phyloP scores from a whole-genome alignment of 2,329 filamentous ascomycete genomes.

The Pseudogymnoascus sp. region DNA sequence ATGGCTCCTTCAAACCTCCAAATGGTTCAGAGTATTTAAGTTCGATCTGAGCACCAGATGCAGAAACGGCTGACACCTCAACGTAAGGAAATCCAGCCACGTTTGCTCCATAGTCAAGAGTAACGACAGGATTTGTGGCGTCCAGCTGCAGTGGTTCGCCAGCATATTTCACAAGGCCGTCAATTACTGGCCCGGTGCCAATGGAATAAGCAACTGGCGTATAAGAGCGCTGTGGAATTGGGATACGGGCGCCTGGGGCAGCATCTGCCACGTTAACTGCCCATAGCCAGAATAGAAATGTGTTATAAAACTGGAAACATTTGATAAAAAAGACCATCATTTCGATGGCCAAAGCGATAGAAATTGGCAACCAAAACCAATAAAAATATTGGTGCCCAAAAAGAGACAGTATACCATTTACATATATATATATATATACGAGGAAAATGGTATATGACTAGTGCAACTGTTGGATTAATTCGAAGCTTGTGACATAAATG shows the following conservation, averaged over 20 bases:
- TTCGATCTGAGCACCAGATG: conserved; percentile 28
- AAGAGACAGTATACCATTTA: not conserved
- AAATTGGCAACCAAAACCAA: not conserved
- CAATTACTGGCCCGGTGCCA: conserved; percentile 3
- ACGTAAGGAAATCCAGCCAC: conserved; percentile 31
- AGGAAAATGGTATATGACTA: not conserved
- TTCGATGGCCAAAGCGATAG: not conserved
- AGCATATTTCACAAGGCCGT: not conserved
- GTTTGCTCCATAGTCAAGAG: conserved; percentile 30
- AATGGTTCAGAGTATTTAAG: conserved; percentile 33
- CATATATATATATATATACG: not conserved
- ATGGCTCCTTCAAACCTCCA: conserved; percentile 22
- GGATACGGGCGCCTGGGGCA: not conserved
- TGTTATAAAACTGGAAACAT: conserved; percentile 4
- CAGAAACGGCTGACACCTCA: conserved; percentile 22
- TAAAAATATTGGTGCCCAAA: not conserved
- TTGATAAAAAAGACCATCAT: conserved; percentile 2
- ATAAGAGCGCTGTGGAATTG: not conserved
- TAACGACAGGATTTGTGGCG: conserved; percentile 14
- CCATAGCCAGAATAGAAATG: not conserved
- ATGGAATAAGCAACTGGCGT: not conserved
- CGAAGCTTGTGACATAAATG: conserved; percentile 1
- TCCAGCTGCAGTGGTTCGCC: not conserved
- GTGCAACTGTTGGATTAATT: not conserved
- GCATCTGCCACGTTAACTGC: not conserved